Evolutionary conservation across 352 stramenopile species (phyloP).

Genomic region (Phytophthora nicotianae): DNA sequence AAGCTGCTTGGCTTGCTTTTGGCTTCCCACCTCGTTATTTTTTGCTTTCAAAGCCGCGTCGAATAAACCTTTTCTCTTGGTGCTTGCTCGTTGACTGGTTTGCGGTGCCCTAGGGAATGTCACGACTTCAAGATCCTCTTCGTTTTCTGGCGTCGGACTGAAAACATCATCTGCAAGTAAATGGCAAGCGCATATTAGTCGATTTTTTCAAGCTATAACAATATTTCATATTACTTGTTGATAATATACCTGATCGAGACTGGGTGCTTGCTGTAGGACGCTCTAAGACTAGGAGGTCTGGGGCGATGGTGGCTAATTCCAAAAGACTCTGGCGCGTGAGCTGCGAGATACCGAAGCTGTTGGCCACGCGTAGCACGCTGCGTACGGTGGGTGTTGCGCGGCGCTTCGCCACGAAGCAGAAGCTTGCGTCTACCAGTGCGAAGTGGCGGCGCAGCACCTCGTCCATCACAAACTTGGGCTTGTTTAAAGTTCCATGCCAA

Average conservation of each 20-base stretch:
- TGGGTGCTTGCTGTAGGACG: slow-evolving; percentile 6
- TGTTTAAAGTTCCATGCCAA: too few species aligned
- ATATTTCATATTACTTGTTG: neutral
- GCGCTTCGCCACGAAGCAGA: slow-evolving; percentile 67
- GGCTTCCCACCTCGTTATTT: slow-evolving; percentile 1
- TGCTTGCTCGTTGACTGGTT: slow-evolving; percentile 57
- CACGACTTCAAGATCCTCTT: slow-evolving; percentile 58
- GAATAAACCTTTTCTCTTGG: slow-evolving; percentile 66
- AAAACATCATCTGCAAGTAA: slow-evolving; percentile 48
- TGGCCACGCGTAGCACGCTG: slow-evolving; percentile 67
- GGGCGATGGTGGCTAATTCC: slow-evolving; percentile 49
- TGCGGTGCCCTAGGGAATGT: slow-evolving; percentile 68
- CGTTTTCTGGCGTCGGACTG: slow-evolving; percentile 19
- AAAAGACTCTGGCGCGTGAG: slow-evolving; percentile 49
- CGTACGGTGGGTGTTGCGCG: slow-evolving; percentile 45
- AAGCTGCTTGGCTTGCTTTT: slow-evolving; percentile 5
- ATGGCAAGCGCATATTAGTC: neutral
- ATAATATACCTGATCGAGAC: slow-evolving; percentile 1
- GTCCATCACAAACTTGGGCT: too few species aligned
- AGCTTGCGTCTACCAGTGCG: slow-evolving; percentile 66
- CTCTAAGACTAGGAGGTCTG: slow-evolving; percentile 51
- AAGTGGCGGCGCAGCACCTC: slow-evolving; percentile 48
- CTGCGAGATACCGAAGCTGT: slow-evolving; percentile 51
- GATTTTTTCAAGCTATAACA: neutral
- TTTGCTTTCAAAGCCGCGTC: slow-evolving; percentile 39